Conservation (phyloP, 306 rosid species). For the Betula pendula region DNA sequence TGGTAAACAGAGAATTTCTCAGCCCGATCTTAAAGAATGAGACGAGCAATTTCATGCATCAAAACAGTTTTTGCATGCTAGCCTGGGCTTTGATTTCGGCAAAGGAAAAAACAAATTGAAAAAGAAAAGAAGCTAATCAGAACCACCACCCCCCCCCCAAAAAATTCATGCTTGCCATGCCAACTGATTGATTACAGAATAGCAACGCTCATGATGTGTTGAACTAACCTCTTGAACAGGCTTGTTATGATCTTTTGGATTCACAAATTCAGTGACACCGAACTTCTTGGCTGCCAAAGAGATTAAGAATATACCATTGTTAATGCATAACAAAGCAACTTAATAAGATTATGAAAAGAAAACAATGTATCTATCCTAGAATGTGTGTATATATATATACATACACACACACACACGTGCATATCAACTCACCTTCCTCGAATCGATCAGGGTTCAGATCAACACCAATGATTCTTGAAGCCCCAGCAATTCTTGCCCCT, state of each 20-base stretch:
- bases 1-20: neutral
- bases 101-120: neutral
- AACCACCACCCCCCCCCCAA: too few relatives aligned
- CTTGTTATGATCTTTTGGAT: slow-evolving; percentile 82
- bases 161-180: neutral
- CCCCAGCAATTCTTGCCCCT: slow-evolving; percentile 88
- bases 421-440: slow-evolving; percentile 56
- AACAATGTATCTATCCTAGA: too few relatives aligned
- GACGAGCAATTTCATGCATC: neutral
- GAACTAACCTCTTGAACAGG: slow-evolving; percentile 73
- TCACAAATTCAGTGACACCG: slow-evolving; percentile 83
- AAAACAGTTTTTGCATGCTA: neutral
- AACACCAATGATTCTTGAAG: slow-evolving; percentile 79
- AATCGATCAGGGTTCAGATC: slow-evolving; percentile 69
- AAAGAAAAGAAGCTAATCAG: neutral
- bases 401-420: too few relatives aligned
- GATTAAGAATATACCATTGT: slow-evolving; percentile 2
- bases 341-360: neutral
- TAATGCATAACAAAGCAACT: neutral
- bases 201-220: neutral
- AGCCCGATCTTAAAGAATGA: too few relatives aligned
- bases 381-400: neutral
- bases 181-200: neutral
- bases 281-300: slow-evolving; percentile 74
- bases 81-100: neutral